Percentiles rank a stretch among this genome's conserved stretches.
These are phyloP conservation scores for Pseudomassariella vexata DNA, from an alignment of 2,329 filamentous ascomycete species.

Conservation along the genomic window DNA sequence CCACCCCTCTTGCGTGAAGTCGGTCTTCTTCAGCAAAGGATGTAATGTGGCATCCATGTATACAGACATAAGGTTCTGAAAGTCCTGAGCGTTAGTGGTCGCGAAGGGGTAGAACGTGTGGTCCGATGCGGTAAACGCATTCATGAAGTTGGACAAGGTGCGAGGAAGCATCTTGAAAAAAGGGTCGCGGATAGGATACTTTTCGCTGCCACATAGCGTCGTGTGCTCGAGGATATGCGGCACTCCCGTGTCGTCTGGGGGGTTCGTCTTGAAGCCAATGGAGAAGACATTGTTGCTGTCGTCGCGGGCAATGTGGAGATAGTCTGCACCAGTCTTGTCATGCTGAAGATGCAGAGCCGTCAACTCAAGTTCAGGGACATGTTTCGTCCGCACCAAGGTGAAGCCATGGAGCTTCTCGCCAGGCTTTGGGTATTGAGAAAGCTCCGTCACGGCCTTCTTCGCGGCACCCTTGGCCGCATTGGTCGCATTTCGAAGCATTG, in stretches of 20 bases:
- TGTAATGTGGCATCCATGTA: conserved; percentile 93
- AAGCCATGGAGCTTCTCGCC: conserved; percentile 92
- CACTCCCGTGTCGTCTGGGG: conserved; percentile 90
- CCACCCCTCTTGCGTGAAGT: conserved; percentile 97
- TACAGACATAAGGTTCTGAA: conserved; percentile 91
- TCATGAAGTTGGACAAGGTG: conserved; percentile 99
- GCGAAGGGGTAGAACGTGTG: conserved; percentile 98
- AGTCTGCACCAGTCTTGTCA: conserved; percentile 92
- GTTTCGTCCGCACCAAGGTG: conserved; percentile 80
- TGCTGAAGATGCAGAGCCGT: conserved; percentile 87
- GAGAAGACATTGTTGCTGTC: conserved; percentile 99
- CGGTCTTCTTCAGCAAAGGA: conserved; percentile 80
- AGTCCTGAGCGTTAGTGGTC: conserved; percentile 92
- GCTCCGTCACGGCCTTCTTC: conserved; percentile 65
- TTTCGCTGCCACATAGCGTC: conserved; percentile 89
- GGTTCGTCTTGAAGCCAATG: conserved; percentile 98
- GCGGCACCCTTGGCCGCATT: conserved; percentile 41
- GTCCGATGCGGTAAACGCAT: conserved; percentile 92
- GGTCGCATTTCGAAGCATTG: conserved; percentile 37
- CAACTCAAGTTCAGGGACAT: conserved; percentile 89
- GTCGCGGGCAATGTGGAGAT: conserved; percentile 88
- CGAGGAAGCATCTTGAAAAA: conserved; percentile 99
- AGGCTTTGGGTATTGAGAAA: conserved; percentile 68
- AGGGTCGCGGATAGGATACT: conserved; percentile 96
- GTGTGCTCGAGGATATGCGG: conserved; percentile 98